Percentiles rank a stretch among this genome's conserved stretches.
These are phyloP conservation scores for Gymnopus androsaceus DNA, from an alignment of 1,284 basidiomycete genomes.

Conservation along the genomic window DNA sequence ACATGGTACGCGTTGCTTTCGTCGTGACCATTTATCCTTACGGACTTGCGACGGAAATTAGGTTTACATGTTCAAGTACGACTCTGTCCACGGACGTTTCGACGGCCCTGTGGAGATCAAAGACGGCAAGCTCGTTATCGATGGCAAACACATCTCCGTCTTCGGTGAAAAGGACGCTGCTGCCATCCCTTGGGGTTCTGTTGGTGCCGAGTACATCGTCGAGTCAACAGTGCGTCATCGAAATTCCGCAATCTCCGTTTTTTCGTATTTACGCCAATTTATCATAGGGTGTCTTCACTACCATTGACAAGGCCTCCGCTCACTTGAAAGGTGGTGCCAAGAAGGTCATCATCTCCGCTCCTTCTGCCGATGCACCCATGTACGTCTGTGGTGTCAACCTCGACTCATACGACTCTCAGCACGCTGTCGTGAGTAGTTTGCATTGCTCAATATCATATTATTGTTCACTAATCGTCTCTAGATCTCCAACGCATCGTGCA, in stretches of 20 bases:
- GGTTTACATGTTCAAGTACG: constrained; percentile 99
- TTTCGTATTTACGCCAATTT: background rate
- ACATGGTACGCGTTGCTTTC: constrained; percentile 68
- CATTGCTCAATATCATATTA: background rate
- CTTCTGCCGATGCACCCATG: constrained; percentile 99
- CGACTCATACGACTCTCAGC: constrained; percentile 89
- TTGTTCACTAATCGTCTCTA: constrained; percentile 26
- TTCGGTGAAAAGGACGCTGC: constrained; percentile 88
- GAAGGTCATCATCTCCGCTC: constrained; percentile 99
- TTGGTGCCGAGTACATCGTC: constrained; percentile 91
- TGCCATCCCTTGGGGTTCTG: constrained; percentile 82
- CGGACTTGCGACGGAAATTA: constrained; percentile 54
- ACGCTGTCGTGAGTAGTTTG: constrained; percentile 71
- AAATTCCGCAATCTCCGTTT: constrained; percentile 4
- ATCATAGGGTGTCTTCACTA: constrained; percentile 94
- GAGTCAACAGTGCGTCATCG: constrained; percentile 80
- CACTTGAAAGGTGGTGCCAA: constrained; percentile 99
- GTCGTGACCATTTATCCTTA: background rate
- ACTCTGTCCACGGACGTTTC: constrained; percentile 97
- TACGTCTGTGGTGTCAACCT: constrained; percentile 97
- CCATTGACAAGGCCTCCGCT: constrained; percentile 83
- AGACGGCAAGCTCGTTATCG: constrained; percentile 90
- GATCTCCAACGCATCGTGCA: constrained; percentile 99
- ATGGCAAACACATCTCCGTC: constrained; percentile 81
- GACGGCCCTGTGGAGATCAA: constrained; percentile 83